phyloP scores from a whole-genome alignment of 2,329 filamentous ascomycete genomes.

The Sclerotinia borealis region DNA sequence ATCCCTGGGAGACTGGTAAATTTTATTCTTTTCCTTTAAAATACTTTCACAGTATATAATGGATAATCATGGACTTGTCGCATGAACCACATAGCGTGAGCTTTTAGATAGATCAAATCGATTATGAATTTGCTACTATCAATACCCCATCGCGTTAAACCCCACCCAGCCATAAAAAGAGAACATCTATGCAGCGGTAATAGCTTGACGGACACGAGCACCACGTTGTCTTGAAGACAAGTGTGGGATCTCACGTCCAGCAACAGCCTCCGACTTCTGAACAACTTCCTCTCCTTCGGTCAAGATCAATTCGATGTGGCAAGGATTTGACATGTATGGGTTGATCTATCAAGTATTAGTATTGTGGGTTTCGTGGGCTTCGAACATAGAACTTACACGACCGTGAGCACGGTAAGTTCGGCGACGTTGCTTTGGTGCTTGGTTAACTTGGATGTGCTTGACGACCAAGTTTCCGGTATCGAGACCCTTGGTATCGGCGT shows the following conservation, averaged over 20 bases:
- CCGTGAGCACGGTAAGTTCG: constrained; percentile 99
- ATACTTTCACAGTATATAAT: too few species aligned
- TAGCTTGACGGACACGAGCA: constrained; percentile 55
- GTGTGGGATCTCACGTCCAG: constrained; percentile 51
- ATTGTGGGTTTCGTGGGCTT: background rate
- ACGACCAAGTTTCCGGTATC: constrained; percentile 96
- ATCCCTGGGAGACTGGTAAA: too few species aligned
- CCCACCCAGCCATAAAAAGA: constrained; percentile 24
- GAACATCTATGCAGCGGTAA: constrained; percentile 54
- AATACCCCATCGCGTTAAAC: constrained; percentile 24
- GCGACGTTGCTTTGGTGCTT: constrained; percentile 98
- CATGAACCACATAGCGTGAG: too few species aligned
- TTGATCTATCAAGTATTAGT: constrained; percentile 65
- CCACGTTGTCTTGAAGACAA: constrained; percentile 92
- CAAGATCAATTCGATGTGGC: constrained; percentile 99
- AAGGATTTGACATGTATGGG: constrained; percentile 99
- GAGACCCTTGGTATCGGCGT: constrained; percentile 94
- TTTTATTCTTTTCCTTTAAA: too few species aligned
- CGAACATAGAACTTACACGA: constrained; percentile 68
- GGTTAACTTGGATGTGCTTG: constrained; percentile 99
- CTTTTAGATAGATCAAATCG: too few species aligned
- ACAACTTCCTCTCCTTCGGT: constrained; percentile 96
- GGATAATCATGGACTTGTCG: too few species aligned
- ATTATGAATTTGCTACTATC: too few species aligned
- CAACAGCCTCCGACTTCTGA: constrained; percentile 73